Conservation (phyloP, 139 green algal genomes). For the Ostreobium quekettii region DNA sequence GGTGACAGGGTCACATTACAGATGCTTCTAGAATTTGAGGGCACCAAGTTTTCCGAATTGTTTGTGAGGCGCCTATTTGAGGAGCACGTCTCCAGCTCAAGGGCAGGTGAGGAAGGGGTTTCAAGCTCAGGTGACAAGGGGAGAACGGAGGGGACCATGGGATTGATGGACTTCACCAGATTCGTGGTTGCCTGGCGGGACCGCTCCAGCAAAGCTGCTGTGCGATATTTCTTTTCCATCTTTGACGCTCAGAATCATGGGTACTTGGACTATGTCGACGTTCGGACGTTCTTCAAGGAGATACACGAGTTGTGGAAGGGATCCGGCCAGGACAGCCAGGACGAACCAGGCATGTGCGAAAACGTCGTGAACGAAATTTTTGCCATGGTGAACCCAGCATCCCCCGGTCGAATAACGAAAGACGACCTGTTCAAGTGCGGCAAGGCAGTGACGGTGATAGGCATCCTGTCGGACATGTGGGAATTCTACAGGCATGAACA, state of each 20-base stretch:
- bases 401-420: background rate
- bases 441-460: slow-evolving; percentile 3
- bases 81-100: background rate
- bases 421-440: slow-evolving; percentile 2
- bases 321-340: background rate
- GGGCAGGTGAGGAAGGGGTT: background rate
- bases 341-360: slow-evolving; percentile 10
- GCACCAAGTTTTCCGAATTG: slow-evolving; percentile 3
- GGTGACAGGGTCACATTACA: background rate
- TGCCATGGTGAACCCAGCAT: background rate
- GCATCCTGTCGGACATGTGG: slow-evolving; percentile 8
- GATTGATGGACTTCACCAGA: background rate
- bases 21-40: slow-evolving; percentile 3
- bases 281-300: slow-evolving; percentile 14
- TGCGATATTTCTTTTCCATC: slow-evolving; percentile 9
- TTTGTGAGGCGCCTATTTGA: slow-evolving; percentile 6
- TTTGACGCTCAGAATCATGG: slow-evolving; percentile 15
- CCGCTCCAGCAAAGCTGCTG: background rate
- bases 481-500: slow-evolving; percentile 13
- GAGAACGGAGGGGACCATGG: background rate
- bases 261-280: slow-evolving; percentile 1
- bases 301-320: background rate
- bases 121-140: too few relatives aligned
- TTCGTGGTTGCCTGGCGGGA: slow-evolving; percentile 17
- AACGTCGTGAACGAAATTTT: slow-evolving; percentile 18